Evolutionary conservation across 495 filamentous ascomycete genomes (phyloP).

Genomic region (Aspergillus haitiensis): DNA sequence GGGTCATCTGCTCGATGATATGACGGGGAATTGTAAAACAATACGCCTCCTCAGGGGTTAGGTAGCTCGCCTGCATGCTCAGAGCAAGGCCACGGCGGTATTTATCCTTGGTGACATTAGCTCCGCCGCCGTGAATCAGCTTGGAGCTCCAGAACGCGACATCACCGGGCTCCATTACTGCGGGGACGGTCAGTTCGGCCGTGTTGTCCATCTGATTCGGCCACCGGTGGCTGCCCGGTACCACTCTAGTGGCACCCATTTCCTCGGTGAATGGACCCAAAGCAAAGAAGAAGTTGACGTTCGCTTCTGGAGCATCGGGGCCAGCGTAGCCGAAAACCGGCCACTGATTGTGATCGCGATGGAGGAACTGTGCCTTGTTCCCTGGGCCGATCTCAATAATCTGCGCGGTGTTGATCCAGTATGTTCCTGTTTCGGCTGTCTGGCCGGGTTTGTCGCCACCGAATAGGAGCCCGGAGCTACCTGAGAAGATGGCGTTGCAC

Average conservation of each 20-base stretch:
- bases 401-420: constrained; percentile 19
- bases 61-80: background rate
- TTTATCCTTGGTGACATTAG: background rate
- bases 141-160: background rate
- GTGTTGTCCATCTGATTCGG: background rate
- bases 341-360: constrained; percentile 19
- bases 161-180: background rate
- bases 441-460: too few relatives aligned
- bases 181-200: background rate
- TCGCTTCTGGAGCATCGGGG: constrained; percentile 11
- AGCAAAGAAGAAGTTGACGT: constrained; percentile 30
- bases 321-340: constrained; percentile 14
- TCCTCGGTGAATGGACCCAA: constrained; percentile 31
- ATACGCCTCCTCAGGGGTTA: background rate
- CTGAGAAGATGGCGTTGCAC: background rate
- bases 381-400: constrained; percentile 21
- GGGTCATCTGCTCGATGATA: too few relatives aligned
- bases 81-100: background rate
- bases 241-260: constrained; percentile 43
- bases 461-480: too few relatives aligned
- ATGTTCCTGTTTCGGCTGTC: constrained; percentile 6
- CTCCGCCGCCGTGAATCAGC: background rate
- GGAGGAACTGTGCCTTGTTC: constrained; percentile 18
- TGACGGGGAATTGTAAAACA: too few relatives aligned
- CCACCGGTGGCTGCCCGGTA: constrained; percentile 45